Evolutionary conservation across 306 rosid species (phyloP), one percentile per base, ranked within the genome.

Genomic region (Vachellia collinsii): DNA sequence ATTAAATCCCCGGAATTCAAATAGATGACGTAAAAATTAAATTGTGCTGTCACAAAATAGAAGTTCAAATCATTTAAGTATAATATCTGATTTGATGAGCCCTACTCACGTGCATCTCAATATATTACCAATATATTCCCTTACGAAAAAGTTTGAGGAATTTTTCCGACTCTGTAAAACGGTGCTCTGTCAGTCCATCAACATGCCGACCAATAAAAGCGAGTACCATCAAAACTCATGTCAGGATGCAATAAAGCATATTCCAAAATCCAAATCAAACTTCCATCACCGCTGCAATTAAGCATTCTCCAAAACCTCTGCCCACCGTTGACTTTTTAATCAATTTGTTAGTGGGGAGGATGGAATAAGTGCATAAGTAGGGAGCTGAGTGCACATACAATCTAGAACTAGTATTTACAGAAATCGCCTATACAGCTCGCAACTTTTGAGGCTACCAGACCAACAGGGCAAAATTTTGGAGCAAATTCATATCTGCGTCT

Each of bases 381-480:
- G 79, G 1, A 43, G 72, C 72, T 17, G 48, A 46, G 51, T 16
- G 65, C 72, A 20, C 16, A 59, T 20, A 36, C 13, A 29, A 29
- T 29, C 34, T 29, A 29, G 34, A 29, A 29, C 34, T 29, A 29
- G 85, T 90, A 88, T 92, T 58, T 90, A 92, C 97, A 88, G 56
- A 64, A 79, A 82, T 76, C 22, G 38, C 53, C 85, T 78, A 77
- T 89, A 82, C 87, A 87, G 77, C 11, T 70, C 29, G 74, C 51
- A 41, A 78, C 46, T 51, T 78, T 37, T 46, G 79, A 63, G 58
- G 44, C 71, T 65, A 47, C 41, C 48, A 63, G 4, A 80, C 43
- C 74, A 72, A 70, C 68, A 51, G 69, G 48, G 58, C 78, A 84
- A 82, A 87, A 76, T 1, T 22, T 64, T 39, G 56, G 71, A 59